Percentiles rank a stretch among this genome's conserved stretches.
Evolutionary conservation across 2,329 filamentous ascomycete genomes (phyloP).

Genomic region (Sarocladiaceae sp.): DNA sequence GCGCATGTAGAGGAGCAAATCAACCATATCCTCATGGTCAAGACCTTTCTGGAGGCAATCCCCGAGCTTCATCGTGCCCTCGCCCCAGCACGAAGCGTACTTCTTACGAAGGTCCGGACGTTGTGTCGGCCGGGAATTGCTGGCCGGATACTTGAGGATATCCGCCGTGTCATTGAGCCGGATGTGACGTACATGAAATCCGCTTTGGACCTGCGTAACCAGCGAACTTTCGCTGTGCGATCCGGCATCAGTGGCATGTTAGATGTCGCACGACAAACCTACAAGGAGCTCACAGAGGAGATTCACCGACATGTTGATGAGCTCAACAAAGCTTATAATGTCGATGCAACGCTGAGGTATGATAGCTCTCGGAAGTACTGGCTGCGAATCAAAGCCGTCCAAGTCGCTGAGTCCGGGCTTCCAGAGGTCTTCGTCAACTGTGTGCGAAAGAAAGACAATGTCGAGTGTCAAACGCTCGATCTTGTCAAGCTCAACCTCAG

Average conservation of each 20-base stretch:
- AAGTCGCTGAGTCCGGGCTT: slow-evolving; percentile 54
- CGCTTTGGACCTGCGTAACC: slow-evolving; percentile 81
- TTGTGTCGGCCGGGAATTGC: slow-evolving; percentile 62
- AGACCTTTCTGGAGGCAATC: slow-evolving; percentile 69
- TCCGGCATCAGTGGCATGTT: slow-evolving; percentile 78
- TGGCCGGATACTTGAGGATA: slow-evolving; percentile 53
- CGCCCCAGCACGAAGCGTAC: slow-evolving; percentile 51
- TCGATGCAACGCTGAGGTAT: slow-evolving; percentile 64
- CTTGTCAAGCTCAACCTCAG: slow-evolving; percentile 75
- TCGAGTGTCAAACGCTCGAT: slow-evolving; percentile 83
- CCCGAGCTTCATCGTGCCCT: slow-evolving; percentile 63
- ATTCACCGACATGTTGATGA: slow-evolving; percentile 63
- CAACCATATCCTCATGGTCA: slow-evolving; percentile 81
- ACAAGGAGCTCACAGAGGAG: slow-evolving; percentile 81
- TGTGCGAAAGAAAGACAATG: slow-evolving; percentile 61
- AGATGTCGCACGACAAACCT: slow-evolving; percentile 81
- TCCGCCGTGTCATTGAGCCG: slow-evolving; percentile 67
- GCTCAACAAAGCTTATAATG: slow-evolving; percentile 51
- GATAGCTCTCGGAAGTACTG: slow-evolving; percentile 76
- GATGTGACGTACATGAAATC: slow-evolving; percentile 73
- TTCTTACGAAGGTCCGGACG: slow-evolving; percentile 62
- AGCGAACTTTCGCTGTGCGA: slow-evolving; percentile 84
- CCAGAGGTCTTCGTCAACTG: slow-evolving; percentile 73
- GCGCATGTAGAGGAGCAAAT: slow-evolving; percentile 71
- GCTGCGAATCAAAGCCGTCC: slow-evolving; percentile 56